Evolutionary conservation across 2,329 filamentous ascomycete genomes (phyloP).

Genomic region (Penicillium sp.): DNA sequence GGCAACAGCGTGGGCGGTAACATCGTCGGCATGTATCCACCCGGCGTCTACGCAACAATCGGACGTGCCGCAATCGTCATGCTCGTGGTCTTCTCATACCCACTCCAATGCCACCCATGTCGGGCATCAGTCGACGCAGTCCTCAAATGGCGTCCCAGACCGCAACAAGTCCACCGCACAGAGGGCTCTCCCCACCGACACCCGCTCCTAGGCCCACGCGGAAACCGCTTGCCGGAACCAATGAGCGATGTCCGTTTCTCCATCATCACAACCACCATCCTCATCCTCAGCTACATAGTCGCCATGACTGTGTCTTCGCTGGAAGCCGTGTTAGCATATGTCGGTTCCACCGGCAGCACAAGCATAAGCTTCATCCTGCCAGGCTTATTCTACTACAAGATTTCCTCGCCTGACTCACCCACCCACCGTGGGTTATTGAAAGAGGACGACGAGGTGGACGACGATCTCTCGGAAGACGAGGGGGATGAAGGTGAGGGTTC

Average conservation of each 20-base stretch:
- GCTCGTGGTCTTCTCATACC: slow-evolving; percentile 93
- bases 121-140: slow-evolving; percentile 92
- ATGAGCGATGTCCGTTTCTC: slow-evolving; percentile 91
- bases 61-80: slow-evolving; percentile 93
- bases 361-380: slow-evolving; percentile 96
- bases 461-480: slow-evolving; percentile 48
- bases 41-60: slow-evolving; percentile 80
- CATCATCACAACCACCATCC: slow-evolving; percentile 77
- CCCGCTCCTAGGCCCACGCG: slow-evolving; percentile 40
- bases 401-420: slow-evolving; percentile 80
- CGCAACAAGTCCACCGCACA: slow-evolving; percentile 34
- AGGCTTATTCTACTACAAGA: slow-evolving; percentile 97
- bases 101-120: slow-evolving; percentile 92
- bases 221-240: slow-evolving; percentile 49
- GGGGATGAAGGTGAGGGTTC: slow-evolving; percentile 36
- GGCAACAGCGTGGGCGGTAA: slow-evolving; percentile 86
- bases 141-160: slow-evolving; percentile 76
- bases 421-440: slow-evolving; percentile 85
- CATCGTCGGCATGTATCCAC: slow-evolving; percentile 84
- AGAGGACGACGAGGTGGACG: slow-evolving; percentile 72
- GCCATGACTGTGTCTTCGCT: slow-evolving; percentile 88
- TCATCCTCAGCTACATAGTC: slow-evolving; percentile 78
- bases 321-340: slow-evolving; percentile 88
- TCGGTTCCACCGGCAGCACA: slow-evolving; percentile 89
- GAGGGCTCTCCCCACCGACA: slow-evolving; percentile 45